Base-by-base conservation (phyloP, 2,329 filamentous ascomycete genomes). In the Cercospora berteroae region DNA sequence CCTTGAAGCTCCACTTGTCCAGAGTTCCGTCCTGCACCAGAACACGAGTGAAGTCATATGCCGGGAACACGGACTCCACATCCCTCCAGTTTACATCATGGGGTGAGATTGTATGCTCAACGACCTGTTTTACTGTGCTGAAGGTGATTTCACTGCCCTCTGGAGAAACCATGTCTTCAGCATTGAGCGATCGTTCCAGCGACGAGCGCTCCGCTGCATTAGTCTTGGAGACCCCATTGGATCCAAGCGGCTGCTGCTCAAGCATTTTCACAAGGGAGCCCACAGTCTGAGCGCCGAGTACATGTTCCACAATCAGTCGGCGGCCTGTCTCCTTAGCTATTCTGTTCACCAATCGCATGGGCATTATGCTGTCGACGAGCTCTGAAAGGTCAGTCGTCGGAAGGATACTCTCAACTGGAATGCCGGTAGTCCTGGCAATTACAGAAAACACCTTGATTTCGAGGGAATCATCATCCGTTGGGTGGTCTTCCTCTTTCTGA, bases 361-460 rank as follows among this genome's bases (percentile, higher is more conserved):
- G 25, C 16, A 50, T 62, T n/a, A 67, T 56, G 10, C 61, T 65
- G 61, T 67, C 66, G 5, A 57, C 66, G 9, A 67, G 57, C 9
- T 67, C 62, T 2, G 33, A 33, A 5, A 55, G 36, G 5, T 60
- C 56, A 9, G 18, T 57, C 33, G 66, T 58, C 10, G 31, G 31
- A 10, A 12, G 8, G 9, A 58, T 27, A 58, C 23, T 18, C 13
- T 58, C 55, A 36, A 29, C 27, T 4, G 55, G n/a, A 10, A 27
- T 18, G 10, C 23, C 55, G 10, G 29, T 27, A 33, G 23, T 29
- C 55, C 23, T 27, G 3, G 55, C 55, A n/a, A 27, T 58, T 2
- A 18, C 55, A 12, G 23, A 25, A 16, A 29, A 20, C 6, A n/a
- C 10, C 7, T 10, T 33, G 10, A n/a, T 29, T 4, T 10, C 16